These are phyloP conservation scores for Rhodotorula sp. DNA, from an alignment of 1,284 basidiomycete genomes.

Conservation along the genomic window DNA sequence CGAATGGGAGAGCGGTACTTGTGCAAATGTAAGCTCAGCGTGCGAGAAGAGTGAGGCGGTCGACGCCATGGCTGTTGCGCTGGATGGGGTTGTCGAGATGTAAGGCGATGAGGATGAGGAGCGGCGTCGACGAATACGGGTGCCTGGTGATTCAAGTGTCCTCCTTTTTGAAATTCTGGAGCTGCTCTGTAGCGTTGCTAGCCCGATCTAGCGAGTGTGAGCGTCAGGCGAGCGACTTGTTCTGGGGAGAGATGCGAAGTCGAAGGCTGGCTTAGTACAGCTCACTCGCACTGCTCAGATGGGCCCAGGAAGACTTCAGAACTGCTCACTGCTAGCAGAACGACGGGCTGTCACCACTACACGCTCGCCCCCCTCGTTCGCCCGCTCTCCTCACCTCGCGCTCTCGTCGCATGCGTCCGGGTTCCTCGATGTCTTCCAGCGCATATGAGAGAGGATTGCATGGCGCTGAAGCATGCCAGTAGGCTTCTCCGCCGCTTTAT, in stretches of 20 bases:
- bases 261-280: not conserved
- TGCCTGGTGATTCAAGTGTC: not conserved
- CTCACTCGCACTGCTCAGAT: not conserved
- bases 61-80: conserved; percentile 8
- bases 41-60: conserved; percentile 37
- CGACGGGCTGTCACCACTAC: too few species aligned
- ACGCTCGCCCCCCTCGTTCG: not conserved
- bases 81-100: not conserved
- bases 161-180: not conserved
- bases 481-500: too few species aligned
- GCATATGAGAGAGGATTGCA: too few species aligned
- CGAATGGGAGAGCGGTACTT: conserved; percentile 20
- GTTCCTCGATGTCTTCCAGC: too few species aligned
- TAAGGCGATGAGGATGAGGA: not conserved
- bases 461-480: too few species aligned
- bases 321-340: too few species aligned
- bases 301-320: too few species aligned
- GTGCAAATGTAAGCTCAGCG: conserved; percentile 34
- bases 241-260: too few species aligned
- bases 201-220: not conserved
- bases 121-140: not conserved
- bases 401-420: too few species aligned
- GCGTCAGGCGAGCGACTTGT: not conserved
- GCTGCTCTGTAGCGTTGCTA: not conserved
- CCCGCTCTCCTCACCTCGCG: not conserved